phyloP scores from a whole-genome alignment of 805 yeast species.

The Candida gorgasii region DNA sequence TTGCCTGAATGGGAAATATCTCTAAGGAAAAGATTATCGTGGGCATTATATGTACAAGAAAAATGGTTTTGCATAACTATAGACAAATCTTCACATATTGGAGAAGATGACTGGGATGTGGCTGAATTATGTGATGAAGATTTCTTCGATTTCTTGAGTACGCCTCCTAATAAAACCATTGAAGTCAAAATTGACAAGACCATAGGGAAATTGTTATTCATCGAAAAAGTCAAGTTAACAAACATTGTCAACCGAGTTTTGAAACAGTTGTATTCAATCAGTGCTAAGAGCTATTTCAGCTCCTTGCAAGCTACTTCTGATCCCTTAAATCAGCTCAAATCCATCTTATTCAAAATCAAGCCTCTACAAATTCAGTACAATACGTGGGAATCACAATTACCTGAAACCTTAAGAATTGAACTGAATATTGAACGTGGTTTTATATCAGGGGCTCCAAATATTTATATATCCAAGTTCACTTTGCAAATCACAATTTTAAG shows the following conservation, averaged over 20 bases:
- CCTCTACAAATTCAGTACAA: conserved; percentile 71
- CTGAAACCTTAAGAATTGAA: conserved; percentile 60
- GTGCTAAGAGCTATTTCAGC: conserved; percentile 49
- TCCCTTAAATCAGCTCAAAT: conserved; percentile 50
- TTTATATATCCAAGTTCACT: conserved; percentile 83
- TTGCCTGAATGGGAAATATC: conserved; percentile 94
- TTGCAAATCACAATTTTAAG: conserved; percentile 70
- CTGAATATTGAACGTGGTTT: conserved; percentile 56
- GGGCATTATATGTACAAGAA: conserved; percentile 93
- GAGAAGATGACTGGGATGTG: conserved; percentile 78
- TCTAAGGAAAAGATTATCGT: conserved; percentile 79
- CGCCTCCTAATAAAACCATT: conserved; percentile 17
- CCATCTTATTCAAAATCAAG: conserved; percentile 71
- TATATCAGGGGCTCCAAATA: conserved; percentile 63
- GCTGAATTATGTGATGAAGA: conserved; percentile 67
- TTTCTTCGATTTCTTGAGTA: conserved; percentile 61
- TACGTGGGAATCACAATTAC: conserved; percentile 75
- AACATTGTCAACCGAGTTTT: conserved; percentile 70
- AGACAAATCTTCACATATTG: conserved; percentile 80
- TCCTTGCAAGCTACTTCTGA: conserved; percentile 6
- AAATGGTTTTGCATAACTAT: conserved; percentile 85
- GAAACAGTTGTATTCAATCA: conserved; percentile 67
- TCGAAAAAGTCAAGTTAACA: conserved; percentile 66
- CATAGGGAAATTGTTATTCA: conserved; percentile 66
- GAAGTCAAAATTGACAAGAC: conserved; percentile 67